phyloP scores from a whole-genome alignment of 1,284 basidiomycete genomes.

The Ceratobasidium sp. region DNA sequence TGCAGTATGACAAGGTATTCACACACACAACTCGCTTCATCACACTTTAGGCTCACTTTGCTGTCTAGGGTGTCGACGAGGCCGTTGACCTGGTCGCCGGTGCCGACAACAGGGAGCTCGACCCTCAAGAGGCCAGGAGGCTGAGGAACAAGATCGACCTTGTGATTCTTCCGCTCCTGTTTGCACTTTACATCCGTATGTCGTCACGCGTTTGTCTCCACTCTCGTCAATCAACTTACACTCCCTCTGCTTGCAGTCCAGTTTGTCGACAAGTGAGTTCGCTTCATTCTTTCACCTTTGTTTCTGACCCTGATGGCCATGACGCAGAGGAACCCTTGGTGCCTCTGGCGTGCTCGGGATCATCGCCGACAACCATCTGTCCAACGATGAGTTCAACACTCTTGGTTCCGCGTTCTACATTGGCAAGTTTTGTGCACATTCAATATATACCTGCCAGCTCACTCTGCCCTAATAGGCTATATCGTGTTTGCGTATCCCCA shows the following conservation, averaged over 20 bases:
- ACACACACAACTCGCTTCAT: background rate
- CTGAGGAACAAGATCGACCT: constrained; percentile 47
- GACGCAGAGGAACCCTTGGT: constrained; percentile 44
- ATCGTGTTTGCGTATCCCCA: constrained; percentile 49
- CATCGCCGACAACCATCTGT: constrained; percentile 46
- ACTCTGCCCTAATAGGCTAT: constrained; percentile 43
- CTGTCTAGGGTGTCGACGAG: constrained; percentile 44
- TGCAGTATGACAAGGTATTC: constrained; percentile 23
- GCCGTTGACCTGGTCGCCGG: constrained; percentile 44
- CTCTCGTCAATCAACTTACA: background rate
- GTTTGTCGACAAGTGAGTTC: constrained; percentile 47
- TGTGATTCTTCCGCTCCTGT: constrained; percentile 46
- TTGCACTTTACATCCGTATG: constrained; percentile 47
- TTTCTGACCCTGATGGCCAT: background rate
- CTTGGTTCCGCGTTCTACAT: constrained; percentile 50
- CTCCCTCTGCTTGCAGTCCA: constrained; percentile 42
- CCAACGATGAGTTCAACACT: constrained; percentile 47
- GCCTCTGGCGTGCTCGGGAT: constrained; percentile 47
- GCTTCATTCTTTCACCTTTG: background rate
- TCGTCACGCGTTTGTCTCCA: background rate
- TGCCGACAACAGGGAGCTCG: constrained; percentile 41
- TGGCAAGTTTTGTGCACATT: constrained; percentile 40
- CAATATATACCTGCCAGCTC: background rate
- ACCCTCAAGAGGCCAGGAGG: constrained; percentile 42
- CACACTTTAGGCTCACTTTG: background rate